Evolutionary conservation across 257 asterid genomes (phyloP), one percentile per base, ranked within the genome.

Genomic region (Solanum lycopersicoides): DNA sequence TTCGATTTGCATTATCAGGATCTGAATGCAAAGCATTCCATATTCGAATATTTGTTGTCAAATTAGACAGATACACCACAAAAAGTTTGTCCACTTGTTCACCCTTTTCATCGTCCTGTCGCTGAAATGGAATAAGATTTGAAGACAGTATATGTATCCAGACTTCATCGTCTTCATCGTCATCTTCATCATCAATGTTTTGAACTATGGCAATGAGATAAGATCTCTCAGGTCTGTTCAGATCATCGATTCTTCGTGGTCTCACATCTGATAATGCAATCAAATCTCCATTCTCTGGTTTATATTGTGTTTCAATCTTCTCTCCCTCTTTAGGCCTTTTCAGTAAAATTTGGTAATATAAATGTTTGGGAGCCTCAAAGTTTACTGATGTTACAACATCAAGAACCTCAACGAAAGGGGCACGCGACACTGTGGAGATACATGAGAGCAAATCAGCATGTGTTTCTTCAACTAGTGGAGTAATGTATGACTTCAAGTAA

Each of bases 381-480:
- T 8, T 12, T 44, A 7, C 18, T 1, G 14, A 7, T 14, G 2
- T 30, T 65, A 9, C 39, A 4, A 93, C 88, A 32, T 69, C 23
- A 13, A 68, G 4, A 8, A 92, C 82, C 59, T 87, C 87, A 21
- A 88, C 9, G 2, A 39, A 13, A 5, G 94, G 94, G 1, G 95
- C 90, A 10, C 72, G 73, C 3, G 18, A 47, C 60, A 92, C 12
- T 4, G 89, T 68, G 28, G 35, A 59, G 34, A 93, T 0, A 4
- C 45, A 86, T 25, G 96, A 92, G 83, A 76, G 91, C 42, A 93
- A 86, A 88, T 91, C 95, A 20, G 96, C 95, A 21, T 72, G 95
- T 2, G 91, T 91, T 89, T 93, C 96, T 83, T 92, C 95, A 30
- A 92, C n/a, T 3, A 93, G 93, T 9, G 93, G 95, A 44, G 25